These are phyloP conservation scores for Microbotryomycetes sp. DNA, from an alignment of 1,284 basidiomycete species.

Conservation along the genomic window DNA sequence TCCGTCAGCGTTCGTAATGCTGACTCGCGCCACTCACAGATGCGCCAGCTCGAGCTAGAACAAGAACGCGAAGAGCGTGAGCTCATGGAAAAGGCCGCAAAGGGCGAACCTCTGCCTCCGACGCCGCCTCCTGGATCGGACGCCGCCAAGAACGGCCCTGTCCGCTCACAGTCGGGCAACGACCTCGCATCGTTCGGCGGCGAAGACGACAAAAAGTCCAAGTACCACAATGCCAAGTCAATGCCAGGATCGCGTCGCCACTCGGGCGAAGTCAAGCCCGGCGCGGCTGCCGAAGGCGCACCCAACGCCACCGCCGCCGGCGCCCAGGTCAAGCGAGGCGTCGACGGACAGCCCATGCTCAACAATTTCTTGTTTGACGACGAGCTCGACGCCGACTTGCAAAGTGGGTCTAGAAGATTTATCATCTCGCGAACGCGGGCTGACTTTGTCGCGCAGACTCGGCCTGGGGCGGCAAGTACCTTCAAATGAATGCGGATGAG, in stretches of 20 bases:
- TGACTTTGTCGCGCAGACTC: constrained; percentile 54
- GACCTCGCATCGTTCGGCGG: constrained; percentile 28
- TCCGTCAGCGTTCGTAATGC: neutral
- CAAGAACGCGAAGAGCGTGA: constrained; percentile 32
- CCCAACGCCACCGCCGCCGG: neutral
- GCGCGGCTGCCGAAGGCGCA: neutral
- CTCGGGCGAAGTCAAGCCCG: constrained; percentile 24
- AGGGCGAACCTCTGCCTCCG: constrained; percentile 34
- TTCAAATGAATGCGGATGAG: constrained; percentile 77
- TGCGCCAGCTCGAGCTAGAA: constrained; percentile 32
- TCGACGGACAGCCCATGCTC: constrained; percentile 31
- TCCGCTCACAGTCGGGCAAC: constrained; percentile 35
- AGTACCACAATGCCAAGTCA: constrained; percentile 23
- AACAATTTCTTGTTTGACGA: constrained; percentile 70
- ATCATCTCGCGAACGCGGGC: neutral
- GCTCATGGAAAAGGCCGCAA: constrained; percentile 14
- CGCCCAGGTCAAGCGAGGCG: constrained; percentile 4
- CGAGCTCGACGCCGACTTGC: constrained; percentile 81
- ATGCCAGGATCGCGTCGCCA: constrained; percentile 30
- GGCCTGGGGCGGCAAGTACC: constrained; percentile 59
- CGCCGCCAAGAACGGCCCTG: constrained; percentile 35
- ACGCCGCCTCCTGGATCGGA: constrained; percentile 38
- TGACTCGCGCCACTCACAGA: constrained; percentile 5
- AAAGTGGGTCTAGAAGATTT: constrained; percentile 54
- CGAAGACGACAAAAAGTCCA: neutral